phyloP scores from a whole-genome alignment of 495 filamentous ascomycete genomes.

The Aspergillus sclerotiicarbonarius region DNA sequence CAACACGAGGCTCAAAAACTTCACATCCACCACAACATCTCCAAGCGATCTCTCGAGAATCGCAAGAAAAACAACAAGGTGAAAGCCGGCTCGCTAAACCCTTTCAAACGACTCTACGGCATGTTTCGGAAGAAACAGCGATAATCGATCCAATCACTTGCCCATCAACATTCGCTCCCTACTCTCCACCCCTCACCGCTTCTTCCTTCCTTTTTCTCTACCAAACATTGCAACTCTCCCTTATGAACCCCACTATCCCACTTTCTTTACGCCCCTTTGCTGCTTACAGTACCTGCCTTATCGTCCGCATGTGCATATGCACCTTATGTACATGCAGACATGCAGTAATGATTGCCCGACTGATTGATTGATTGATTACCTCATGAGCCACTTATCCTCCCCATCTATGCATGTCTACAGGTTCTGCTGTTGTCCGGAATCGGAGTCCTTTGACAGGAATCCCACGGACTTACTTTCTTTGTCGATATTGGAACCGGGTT shows the following conservation, averaged over 20 bases:
- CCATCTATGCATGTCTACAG: neutral
- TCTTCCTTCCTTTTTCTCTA: neutral
- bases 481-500: neutral
- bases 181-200: neutral
- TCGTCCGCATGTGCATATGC: neutral
- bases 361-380: neutral
- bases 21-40: neutral
- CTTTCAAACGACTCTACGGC: neutral
- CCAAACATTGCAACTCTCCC: neutral
- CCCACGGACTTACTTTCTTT: neutral
- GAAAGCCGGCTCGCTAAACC: neutral
- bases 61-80: neutral
- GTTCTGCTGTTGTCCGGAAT: neutral
- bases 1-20: neutral
- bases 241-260: neutral
- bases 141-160: neutral
- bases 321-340: neutral
- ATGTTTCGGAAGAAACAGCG: neutral
- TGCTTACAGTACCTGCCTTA: neutral
- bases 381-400: neutral
- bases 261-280: neutral
- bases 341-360: neutral
- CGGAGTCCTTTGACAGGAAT: slow-evolving; percentile 2
- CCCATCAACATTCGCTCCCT: neutral
- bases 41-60: neutral